These are phyloP conservation scores for Cryptococcus floricola DNA, from an alignment of 1,284 basidiomycete genomes.

Conservation along the genomic window DNA sequence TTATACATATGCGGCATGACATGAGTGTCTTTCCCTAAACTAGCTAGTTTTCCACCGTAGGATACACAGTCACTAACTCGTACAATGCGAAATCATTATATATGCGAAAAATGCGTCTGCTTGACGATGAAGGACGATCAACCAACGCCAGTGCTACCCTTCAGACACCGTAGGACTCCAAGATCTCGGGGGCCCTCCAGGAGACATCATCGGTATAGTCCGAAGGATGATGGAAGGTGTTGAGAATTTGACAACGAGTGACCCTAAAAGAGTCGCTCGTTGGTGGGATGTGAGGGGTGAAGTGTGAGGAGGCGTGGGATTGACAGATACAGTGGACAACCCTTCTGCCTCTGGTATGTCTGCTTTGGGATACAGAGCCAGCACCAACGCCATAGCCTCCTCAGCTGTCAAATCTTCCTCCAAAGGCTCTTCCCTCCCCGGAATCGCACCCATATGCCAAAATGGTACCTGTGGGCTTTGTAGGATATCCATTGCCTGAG, in stretches of 20 bases:
- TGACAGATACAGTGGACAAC: conserved; percentile 25
- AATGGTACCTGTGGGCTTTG: conserved; percentile 35
- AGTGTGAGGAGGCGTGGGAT: conserved; percentile 42
- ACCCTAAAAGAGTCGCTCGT: conserved; percentile 36
- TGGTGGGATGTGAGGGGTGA: conserved; percentile 42
- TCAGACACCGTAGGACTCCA: too few species aligned
- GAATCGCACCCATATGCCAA: conserved; percentile 36
- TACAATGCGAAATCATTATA: too few species aligned
- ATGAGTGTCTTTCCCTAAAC: too few species aligned
- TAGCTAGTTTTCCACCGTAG: too few species aligned
- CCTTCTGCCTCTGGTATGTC: background rate
- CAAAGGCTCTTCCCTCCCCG: conserved; percentile 25
- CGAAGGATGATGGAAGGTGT: conserved; percentile 47
- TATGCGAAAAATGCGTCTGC: too few species aligned
- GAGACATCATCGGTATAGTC: conserved; percentile 42
- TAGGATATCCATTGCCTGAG: conserved; percentile 38
- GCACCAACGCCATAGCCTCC: conserved; percentile 44
- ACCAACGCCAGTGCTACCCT: too few species aligned
- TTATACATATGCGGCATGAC: too few species aligned
- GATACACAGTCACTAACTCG: too few species aligned
- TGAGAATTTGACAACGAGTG: conserved; percentile 46
- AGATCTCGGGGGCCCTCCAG: conserved; percentile 17
- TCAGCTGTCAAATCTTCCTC: conserved; percentile 42
- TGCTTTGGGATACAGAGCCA: conserved; percentile 41
- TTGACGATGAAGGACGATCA: too few species aligned